These are phyloP conservation scores for Phialophora verrucosa DNA, from an alignment of 2,329 filamentous ascomycete genomes.

Conservation along the genomic window DNA sequence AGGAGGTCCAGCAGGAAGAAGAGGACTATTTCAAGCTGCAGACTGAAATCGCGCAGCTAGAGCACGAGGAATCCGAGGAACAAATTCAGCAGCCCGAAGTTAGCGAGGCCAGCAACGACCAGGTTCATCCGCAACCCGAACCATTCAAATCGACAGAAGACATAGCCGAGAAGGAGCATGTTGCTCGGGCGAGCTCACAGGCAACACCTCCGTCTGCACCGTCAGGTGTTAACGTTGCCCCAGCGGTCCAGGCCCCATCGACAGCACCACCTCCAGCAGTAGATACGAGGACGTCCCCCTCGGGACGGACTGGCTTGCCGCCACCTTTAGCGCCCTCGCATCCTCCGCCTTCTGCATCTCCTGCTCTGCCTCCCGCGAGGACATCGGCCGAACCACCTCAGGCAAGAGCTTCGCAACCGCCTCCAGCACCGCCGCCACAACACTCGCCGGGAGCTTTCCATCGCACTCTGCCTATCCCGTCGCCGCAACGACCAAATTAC, in stretches of 20 bases:
- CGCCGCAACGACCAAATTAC: conserved; percentile 37
- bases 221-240: conserved; percentile 29
- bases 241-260: conserved; percentile 18
- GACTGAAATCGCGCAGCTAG: conserved; percentile 71
- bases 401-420: conserved; percentile 26
- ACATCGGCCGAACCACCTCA: conserved; percentile 24
- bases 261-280: conserved; percentile 10
- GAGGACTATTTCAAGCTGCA: conserved; percentile 66
- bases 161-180: conserved; percentile 6
- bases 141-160: conserved; percentile 2
- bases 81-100: conserved; percentile 10
- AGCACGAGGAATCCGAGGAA: conserved; percentile 64
- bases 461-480: conserved; percentile 34
- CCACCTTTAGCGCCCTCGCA: conserved; percentile 22
- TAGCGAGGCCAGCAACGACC: conserved; percentile 14
- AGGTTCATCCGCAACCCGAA: conserved; percentile 5
- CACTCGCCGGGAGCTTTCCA: conserved; percentile 32
- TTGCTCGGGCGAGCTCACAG: conserved; percentile 24
- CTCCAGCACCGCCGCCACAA: conserved; percentile 23
- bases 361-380: conserved; percentile 19
- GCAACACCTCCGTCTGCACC: conserved; percentile 30
- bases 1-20: conserved; percentile 76
- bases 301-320: conserved; percentile 15
- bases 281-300: conserved; percentile 20
- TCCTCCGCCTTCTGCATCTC: conserved; percentile 30